These are phyloP conservation scores for Phytophthora cajani DNA, from an alignment of 352 stramenopile species.

Conservation along the genomic window DNA sequence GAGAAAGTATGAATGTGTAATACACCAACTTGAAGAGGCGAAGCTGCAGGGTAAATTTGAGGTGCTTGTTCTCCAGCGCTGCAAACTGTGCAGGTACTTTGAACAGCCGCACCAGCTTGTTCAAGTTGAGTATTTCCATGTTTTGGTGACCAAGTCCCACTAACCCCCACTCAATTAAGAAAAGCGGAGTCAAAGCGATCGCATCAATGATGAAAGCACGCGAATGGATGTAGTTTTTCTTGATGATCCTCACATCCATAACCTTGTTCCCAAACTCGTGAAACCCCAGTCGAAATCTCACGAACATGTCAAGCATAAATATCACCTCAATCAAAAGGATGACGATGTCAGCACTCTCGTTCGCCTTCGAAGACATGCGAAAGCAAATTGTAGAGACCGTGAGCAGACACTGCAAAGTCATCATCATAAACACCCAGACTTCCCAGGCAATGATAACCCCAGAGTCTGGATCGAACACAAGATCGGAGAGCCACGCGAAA, in stretches of 20 bases:
- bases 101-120: conserved; percentile 63
- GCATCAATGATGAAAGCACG: conserved; percentile 53
- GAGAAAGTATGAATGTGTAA: conserved; percentile 70
- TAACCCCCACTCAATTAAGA: conserved; percentile 53
- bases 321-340: conserved; percentile 48
- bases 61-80: conserved; percentile 65
- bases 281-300: conserved; percentile 60
- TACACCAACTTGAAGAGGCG: conserved; percentile 80
- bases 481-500: conserved; percentile 21
- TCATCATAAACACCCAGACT: conserved; percentile 57
- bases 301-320: conserved; percentile 66
- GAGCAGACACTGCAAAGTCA: conserved; percentile 58
- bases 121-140: conserved; percentile 66
- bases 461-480: conserved; percentile 65
- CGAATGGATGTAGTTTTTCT: conserved; percentile 55
- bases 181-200: conserved; percentile 57
- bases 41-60: conserved; percentile 68
- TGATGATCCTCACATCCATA: conserved; percentile 51
- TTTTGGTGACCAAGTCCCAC: conserved; percentile 6
- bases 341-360: conserved; percentile 29
- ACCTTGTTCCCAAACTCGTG: conserved; percentile 81
- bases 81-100: conserved; percentile 65
- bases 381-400: conserved; percentile 65
- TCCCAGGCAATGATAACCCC: conserved; percentile 60
- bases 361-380: conserved; percentile 5